These are phyloP conservation scores for Aspergillus conjunctus DNA, from an alignment of 495 filamentous ascomycete genomes.

Conservation along the genomic window DNA sequence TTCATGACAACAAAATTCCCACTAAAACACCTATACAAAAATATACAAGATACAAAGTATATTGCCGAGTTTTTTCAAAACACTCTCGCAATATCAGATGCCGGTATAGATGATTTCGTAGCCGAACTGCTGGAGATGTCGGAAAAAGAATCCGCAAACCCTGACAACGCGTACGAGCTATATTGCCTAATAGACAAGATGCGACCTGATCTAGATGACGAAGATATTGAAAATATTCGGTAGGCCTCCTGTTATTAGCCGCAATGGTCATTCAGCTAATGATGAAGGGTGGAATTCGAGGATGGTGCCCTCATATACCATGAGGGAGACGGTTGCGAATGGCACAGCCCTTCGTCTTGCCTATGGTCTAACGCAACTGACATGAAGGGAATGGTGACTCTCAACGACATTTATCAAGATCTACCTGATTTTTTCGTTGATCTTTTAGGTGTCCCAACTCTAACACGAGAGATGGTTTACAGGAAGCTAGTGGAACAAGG, in stretches of 20 bases:
- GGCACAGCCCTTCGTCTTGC: constrained; percentile 38
- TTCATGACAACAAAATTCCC: constrained; percentile 12
- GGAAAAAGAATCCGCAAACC: not conserved
- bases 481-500: constrained; percentile 33
- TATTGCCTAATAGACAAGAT: constrained; percentile 19
- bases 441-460: constrained; percentile 31
- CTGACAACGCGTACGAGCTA: constrained; percentile 18
- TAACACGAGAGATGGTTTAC: constrained; percentile 37
- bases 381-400: constrained; percentile 36
- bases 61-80: constrained; percentile 24
- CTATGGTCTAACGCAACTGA: constrained; percentile 42
- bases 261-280: not conserved
- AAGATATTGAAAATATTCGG: not conserved
- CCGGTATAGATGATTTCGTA: constrained; percentile 20
- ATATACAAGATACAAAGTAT: constrained; percentile 10
- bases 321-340: constrained; percentile 20
- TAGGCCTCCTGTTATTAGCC: not conserved
- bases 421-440: constrained; percentile 40
- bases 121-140: constrained; percentile 25
- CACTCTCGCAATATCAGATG: constrained; percentile 24
- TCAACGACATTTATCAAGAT: constrained; percentile 37
- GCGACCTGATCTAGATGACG: not conserved
- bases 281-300: constrained; percentile 22
- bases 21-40: constrained; percentile 18
- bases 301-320: constrained; percentile 31